Conservation (phyloP, 345 rosid species). For the Hypericum androsaemum region DNA sequence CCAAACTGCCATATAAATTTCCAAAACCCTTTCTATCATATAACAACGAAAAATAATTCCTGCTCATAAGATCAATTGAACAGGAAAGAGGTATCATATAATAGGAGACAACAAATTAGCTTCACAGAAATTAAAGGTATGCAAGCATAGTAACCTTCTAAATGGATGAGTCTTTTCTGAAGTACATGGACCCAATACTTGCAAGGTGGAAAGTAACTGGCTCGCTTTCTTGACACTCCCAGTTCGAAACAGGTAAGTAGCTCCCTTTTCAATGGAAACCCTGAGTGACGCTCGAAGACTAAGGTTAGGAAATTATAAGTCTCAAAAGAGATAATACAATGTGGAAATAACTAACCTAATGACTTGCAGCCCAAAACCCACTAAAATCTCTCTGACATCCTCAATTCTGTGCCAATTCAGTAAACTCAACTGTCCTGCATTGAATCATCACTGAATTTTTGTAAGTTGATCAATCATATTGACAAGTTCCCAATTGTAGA, state of each 20-base stretch:
- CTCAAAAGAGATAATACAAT: constrained; percentile 1
- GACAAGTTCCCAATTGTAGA: constrained; percentile 9
- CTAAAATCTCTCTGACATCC: constrained; percentile 57
- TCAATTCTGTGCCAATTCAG: constrained; percentile 52
- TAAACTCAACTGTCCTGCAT: constrained; percentile 27
- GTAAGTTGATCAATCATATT: constrained; percentile 8
- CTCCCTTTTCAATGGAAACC: constrained; percentile 39
- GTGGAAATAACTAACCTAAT: constrained; percentile 53
- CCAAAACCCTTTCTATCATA: constrained; percentile 36
- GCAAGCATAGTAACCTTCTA: constrained; percentile 45
- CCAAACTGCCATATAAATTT: constrained; percentile 79
- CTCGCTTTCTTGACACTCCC: constrained; percentile 58
- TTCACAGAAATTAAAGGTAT: not conserved
- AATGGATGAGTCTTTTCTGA: constrained; percentile 30
- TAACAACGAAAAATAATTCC: constrained; percentile 15
- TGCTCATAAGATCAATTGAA: not conserved
- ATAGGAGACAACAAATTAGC: not conserved
- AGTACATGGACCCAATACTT: constrained; percentile 34
- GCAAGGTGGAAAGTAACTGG: constrained; percentile 41
- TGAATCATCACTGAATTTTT: constrained; percentile 12
- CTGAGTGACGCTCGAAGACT: constrained; percentile 24
- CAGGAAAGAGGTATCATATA: too few species aligned
- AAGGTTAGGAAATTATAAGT: constrained; percentile 10
- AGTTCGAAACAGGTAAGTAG: constrained; percentile 55
- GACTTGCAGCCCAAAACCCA: constrained; percentile 82